Evolutionary conservation across 1,284 basidiomycete species (phyloP), one percentile per base, ranked within the genome.

Genomic region (Puccinia hordei): DNA sequence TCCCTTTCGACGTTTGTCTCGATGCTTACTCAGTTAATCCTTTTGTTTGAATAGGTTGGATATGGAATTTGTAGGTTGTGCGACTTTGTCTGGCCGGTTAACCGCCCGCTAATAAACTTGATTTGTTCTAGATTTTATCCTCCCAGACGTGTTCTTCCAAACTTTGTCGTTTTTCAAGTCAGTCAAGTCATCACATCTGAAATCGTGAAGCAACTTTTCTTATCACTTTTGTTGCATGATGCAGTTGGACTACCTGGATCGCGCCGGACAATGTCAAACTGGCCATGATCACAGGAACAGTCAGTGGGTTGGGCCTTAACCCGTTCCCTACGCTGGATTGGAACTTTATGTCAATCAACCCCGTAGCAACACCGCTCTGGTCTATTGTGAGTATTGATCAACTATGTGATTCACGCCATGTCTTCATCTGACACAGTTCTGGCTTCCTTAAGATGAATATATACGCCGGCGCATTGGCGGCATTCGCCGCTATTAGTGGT

Each of bases 251-350:
- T 4, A 82, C 79, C n/a, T 68, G 55, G 72, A 73, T 82, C 2
- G 55, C 71, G 38, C 77, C 79, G 30, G 61, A 82, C 46, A 82
- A 78, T 61, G 63, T 73, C 65, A 73, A 74, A 49, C 69, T 74
- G 15, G 81, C 80, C 65, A 79, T 80, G 33, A 65, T 81, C 33
- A 82, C 81, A 24, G 83, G 83, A 35, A 49, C 73, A n/a, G 73
- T 82, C 82, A 82, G 81, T 30, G 86, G 87, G 49, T 81, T 87
- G 27, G 83, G 86, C 83, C 82, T 85, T 73, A 86, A 86, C 82
- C 85, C 86, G 8, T 82, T 87, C 66, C 84, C 87, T 41, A 87
- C 87, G 27, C 86, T 88, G 51, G 87, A 88, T 83, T 87, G 87
- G 87, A 85, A 85, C 53, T 84, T 85, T 55, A 80, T 86, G 30